A percentile compares a stretch with the other conserved stretches of the same genome.
Evolutionary conservation across 495 filamentous ascomycete genomes (phyloP).

Genomic region (Schizothecium vesticola): DNA sequence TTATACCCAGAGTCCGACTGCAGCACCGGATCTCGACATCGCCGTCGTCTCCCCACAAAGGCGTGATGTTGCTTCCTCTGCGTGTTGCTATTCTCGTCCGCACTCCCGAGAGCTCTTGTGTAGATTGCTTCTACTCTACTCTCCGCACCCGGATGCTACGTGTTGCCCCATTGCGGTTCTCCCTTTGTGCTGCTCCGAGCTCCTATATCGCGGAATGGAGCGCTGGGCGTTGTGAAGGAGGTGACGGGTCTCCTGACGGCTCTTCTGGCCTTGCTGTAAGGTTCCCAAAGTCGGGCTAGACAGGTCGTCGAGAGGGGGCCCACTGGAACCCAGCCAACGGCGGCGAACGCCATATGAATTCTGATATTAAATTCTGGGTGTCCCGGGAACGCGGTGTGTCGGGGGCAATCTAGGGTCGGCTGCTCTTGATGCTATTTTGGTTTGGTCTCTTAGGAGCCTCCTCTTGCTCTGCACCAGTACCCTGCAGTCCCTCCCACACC

Average conservation of each 20-base stretch:
- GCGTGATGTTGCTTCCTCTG: neutral
- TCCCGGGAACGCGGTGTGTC: neutral
- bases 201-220: neutral
- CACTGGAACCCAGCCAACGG: neutral
- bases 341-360: constrained; percentile 4
- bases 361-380: neutral
- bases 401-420: neutral
- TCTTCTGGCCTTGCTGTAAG: neutral
- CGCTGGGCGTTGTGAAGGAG: neutral
- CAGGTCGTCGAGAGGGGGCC: neutral
- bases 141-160: neutral
- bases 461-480: neutral
- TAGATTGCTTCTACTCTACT: constrained; percentile 3
- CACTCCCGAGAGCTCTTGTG: neutral
- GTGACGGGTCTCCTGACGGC: neutral
- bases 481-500: neutral
- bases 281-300: neutral
- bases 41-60: neutral
- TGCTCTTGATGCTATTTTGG: neutral
- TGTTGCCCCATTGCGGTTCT: neutral
- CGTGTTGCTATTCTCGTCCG: constrained; percentile 8
- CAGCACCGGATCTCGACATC: neutral
- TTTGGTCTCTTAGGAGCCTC: neutral
- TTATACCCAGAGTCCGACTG: neutral
- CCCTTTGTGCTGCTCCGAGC: neutral